These are phyloP conservation scores for Cryptococcus deneoformans DNA, from an alignment of 1,284 basidiomycete species.

Conservation along the genomic window DNA sequence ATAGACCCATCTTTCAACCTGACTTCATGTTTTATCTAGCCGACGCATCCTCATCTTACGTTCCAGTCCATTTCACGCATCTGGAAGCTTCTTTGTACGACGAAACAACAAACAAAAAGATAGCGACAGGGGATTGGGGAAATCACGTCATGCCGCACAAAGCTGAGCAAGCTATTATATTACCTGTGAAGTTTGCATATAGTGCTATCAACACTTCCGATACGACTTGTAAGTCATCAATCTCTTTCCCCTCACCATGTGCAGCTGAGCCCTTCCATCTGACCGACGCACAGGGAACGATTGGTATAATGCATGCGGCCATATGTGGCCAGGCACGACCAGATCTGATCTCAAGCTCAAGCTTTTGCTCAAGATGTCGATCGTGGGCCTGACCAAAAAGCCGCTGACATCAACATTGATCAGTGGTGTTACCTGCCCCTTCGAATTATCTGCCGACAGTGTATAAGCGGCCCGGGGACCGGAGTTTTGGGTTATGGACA, in stretches of 20 bases:
- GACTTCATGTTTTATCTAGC: constrained; percentile 38
- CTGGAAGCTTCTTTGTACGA: constrained; percentile 61
- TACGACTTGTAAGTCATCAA: constrained; percentile 63
- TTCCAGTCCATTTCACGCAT: constrained; percentile 68
- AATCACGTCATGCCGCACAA: constrained; percentile 62
- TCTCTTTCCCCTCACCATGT: background rate
- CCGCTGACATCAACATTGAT: constrained; percentile 60
- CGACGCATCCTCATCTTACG: constrained; percentile 66
- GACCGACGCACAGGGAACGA: constrained; percentile 57
- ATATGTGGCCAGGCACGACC: constrained; percentile 55
- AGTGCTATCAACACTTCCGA: constrained; percentile 74
- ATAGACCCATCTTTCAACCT: background rate
- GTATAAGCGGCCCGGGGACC: constrained; percentile 1
- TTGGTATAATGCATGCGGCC: constrained; percentile 77
- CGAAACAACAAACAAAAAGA: constrained; percentile 58
- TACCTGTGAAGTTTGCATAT: constrained; percentile 80
- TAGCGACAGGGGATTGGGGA: constrained; percentile 64
- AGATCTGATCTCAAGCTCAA: constrained; percentile 68
- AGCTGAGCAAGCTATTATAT: constrained; percentile 57
- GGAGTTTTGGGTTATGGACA: no score
- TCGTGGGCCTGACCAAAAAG: constrained; percentile 63
- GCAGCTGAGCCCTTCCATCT: background rate
- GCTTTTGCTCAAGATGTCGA: constrained; percentile 64
- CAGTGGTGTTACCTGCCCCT: constrained; percentile 66
- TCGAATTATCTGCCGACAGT: constrained; percentile 56